Conservation (phyloP, 495 filamentous ascomycete species). For the Pyrenula aspistea region DNA sequence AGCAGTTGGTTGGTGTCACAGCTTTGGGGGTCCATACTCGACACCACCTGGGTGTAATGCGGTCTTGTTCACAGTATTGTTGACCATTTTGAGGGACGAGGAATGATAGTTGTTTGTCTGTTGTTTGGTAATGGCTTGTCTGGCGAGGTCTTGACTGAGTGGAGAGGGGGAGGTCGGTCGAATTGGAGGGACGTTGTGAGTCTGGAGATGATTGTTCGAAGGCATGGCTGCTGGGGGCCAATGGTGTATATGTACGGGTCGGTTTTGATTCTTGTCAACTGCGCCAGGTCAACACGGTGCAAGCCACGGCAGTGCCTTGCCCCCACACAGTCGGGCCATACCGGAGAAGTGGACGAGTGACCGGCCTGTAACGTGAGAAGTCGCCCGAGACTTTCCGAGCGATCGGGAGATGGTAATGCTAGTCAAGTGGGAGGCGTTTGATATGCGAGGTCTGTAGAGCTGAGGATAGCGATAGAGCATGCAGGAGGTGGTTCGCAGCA, state of each 20-base stretch:
- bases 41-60: conserved; percentile 85
- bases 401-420: not conserved
- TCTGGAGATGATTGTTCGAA: conserved; percentile 1
- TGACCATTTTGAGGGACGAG: conserved; percentile 52
- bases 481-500: not conserved
- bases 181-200: conserved; percentile 26
- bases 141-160: conserved; percentile 43
- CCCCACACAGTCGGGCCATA: not conserved
- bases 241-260: not conserved
- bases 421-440: not conserved
- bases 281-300: not conserved
- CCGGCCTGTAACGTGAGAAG: not conserved
- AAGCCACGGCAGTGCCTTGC: not conserved
- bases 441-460: not conserved
- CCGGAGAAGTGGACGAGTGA: not conserved
- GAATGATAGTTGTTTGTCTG: conserved; percentile 54
- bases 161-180: conserved; percentile 36
- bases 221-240: conserved; percentile 4
- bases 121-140: conserved; percentile 49
- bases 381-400: not conserved
- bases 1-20: not conserved
- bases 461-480: not conserved
- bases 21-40: conserved; percentile 46
- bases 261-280: not conserved
- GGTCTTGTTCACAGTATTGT: conserved; percentile 77